Base-by-base conservation (phyloP, 2,329 filamentous ascomycete genomes). In the Pyrenochaeta sp. region DNA sequence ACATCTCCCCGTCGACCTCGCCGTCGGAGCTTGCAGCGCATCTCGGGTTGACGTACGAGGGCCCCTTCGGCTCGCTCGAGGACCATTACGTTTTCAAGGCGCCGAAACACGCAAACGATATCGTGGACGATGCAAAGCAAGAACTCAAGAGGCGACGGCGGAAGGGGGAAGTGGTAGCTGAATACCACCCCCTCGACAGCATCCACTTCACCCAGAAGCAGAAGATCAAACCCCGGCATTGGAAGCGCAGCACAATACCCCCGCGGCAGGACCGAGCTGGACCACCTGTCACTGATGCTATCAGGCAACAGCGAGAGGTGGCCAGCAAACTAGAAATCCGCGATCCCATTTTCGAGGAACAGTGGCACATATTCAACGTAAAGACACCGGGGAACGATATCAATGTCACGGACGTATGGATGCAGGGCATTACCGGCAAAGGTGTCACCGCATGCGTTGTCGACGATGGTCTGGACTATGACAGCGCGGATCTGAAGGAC, bases 391-490 rank as follows among this genome's bases (percentile, higher is more conserved):
- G 93, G 5, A 91, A 98, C 78, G 95, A 99, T 75, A 86, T 99
- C 72, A 99, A 99, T 71, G 93, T 98, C n/a, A 96, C 93, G 0
- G 92, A 89, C 12, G 85, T 98, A 5, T 99, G 95, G 95, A 76
- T 92, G 68, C 88, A 95, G 67, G 94, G 93, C 4, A 89, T 97
- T 56, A 98, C 94, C 0, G 95, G 95, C 52, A 87, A 92, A 69
- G 94, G 94, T 60, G 86, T 91, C 19, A 97, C 92, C 1, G 92
- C 96, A 2, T 94, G 94, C 53, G 95, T 99, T 67, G 91, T 99
- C 3, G 95, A 99, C 72, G 95, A 99, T 78, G 95, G 95, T 0
- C 79, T 99, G 65, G 95, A 99, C 73, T 95, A 99, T 90, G 87
- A 96, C 80, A 98, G 93, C 81, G 85, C 92, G 27, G 95, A 99